A percentile compares a stretch with the other conserved stretches of the same genome.
These are phyloP conservation scores for Acephala macrosclerotiorum DNA, from an alignment of 2,329 filamentous ascomycete genomes.

Conservation along the genomic window DNA sequence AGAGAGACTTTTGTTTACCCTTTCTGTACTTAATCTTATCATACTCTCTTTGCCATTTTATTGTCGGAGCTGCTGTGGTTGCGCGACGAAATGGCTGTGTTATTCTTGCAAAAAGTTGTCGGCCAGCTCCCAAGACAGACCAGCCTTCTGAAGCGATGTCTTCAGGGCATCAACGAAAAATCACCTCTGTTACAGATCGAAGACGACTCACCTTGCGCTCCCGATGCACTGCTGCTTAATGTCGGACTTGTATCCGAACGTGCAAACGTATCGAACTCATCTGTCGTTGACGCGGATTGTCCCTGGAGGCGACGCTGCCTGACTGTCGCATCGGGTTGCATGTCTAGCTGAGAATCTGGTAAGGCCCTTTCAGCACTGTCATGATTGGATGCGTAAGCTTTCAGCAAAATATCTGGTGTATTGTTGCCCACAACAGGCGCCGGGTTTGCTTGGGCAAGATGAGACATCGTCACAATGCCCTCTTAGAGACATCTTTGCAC, in stretches of 20 bases:
- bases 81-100: neutral
- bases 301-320: conserved; percentile 11
- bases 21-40: conserved; percentile 10
- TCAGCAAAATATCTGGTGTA: neutral
- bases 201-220: neutral
- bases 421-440: conserved; percentile 2
- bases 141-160: neutral
- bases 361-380: conserved; percentile 19
- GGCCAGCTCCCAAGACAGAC: neutral
- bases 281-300: neutral
- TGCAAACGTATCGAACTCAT: neutral
- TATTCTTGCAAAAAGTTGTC: conserved; percentile 8
- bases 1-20: neutral
- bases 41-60: conserved; percentile 14
- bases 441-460: conserved; percentile 13
- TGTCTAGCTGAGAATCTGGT: neutral
- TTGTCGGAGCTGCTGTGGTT: neutral
- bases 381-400: conserved; percentile 15
- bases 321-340: conserved; percentile 2
- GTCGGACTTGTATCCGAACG: neutral
- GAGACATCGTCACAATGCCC: conserved; percentile 4
- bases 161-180: neutral
- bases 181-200: neutral
- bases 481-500: conserved; percentile 3
- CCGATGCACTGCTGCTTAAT: neutral